Percentiles rank a stretch among this genome's conserved stretches.
phyloP scores from a whole-genome alignment of 75 land plant genomes.

The Pinus taeda region DNA sequence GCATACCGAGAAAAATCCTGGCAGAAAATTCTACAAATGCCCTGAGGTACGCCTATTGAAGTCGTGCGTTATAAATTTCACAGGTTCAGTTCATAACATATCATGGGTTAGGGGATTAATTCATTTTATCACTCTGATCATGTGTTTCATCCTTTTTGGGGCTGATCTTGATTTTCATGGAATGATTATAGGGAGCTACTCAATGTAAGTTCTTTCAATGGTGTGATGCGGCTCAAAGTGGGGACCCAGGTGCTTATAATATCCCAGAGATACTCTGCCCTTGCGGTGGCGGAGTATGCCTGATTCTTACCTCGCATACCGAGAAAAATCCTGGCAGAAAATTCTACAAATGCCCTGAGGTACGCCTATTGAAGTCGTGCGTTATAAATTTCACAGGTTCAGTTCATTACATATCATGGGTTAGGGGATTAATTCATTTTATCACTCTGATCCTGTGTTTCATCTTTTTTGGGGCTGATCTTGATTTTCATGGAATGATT shows the following conservation, averaged over 20 bases:
- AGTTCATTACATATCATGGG: background rate
- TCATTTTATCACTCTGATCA: too few species aligned
- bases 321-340: constrained; percentile 23
- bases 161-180: background rate
- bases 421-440: too few species aligned
- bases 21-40: constrained; percentile 36
- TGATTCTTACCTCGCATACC: constrained; percentile 23
- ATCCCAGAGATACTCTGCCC: constrained; percentile 16
- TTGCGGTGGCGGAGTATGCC: constrained; percentile 37
- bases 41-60: background rate
- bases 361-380: too few species aligned
- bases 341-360: constrained; percentile 34
- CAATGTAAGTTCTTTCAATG: constrained; percentile 2
- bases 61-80: background rate
- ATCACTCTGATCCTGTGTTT: too few species aligned
- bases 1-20: constrained; percentile 21
- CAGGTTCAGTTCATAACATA: background rate
- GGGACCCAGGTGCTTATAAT: background rate
- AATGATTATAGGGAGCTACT: background rate
- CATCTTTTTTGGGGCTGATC: too few species aligned
- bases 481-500: background rate
- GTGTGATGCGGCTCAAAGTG: background rate
- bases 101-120: background rate
- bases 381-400: background rate
- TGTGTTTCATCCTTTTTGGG: too few species aligned